phyloP scores from a whole-genome alignment of 176 grass and related monocot species.

The Oryza meridionalis region DNA sequence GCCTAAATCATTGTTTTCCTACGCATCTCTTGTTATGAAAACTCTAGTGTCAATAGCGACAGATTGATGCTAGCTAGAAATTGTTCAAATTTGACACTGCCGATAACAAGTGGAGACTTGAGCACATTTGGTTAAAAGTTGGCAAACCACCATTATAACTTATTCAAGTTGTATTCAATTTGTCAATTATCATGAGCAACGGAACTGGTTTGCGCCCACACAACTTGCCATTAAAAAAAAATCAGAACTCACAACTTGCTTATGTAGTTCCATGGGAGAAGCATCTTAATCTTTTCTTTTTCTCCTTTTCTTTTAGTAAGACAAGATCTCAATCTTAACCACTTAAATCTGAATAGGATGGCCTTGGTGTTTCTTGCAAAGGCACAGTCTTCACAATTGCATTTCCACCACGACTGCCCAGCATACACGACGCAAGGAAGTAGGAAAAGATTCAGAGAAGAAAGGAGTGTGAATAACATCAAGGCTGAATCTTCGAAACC shows the following conservation, averaged over 20 bases:
- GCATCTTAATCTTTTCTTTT: background rate
- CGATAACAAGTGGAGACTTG: background rate
- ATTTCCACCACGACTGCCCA: background rate
- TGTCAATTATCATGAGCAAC: background rate
- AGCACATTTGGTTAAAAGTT: conserved; percentile 26
- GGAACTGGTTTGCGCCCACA: background rate
- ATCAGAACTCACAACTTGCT: background rate
- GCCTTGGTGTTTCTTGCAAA: background rate
- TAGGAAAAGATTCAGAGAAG: conserved; percentile 20
- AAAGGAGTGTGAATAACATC: background rate
- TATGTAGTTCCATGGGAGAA: background rate
- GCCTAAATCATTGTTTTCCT: conserved; percentile 5
- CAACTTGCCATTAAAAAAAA: background rate
- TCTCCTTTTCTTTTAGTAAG: background rate
- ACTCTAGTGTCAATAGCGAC: conserved; percentile 7
- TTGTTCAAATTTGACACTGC: conserved; percentile 27
- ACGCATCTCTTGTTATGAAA: conserved; percentile 6
- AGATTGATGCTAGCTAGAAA: background rate
- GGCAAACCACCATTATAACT: background rate
- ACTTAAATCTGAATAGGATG: background rate
- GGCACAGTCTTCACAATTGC: background rate
- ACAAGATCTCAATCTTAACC: conserved; percentile 1
- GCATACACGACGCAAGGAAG: conserved; percentile 25
- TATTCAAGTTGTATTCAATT: background rate
- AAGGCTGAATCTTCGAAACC: conserved; percentile 17